These are phyloP conservation scores for Phytopythium montanum DNA, from an alignment of 352 stramenopile genomes.

Conservation along the genomic window DNA sequence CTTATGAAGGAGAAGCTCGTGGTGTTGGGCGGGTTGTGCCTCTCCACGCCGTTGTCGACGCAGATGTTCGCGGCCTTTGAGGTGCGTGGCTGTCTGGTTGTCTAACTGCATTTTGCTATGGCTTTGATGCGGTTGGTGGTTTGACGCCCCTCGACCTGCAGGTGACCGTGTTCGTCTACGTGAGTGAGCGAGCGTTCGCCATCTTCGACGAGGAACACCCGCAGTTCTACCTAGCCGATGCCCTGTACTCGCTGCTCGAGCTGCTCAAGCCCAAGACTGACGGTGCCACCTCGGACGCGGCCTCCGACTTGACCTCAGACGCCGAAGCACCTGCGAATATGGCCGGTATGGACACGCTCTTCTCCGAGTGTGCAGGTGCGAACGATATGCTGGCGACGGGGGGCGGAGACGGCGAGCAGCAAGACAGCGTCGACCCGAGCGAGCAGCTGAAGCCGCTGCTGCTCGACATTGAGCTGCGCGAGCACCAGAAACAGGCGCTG, in stretches of 20 bases:
- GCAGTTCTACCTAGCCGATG: constrained; percentile 62
- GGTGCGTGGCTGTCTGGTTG: constrained; percentile 12
- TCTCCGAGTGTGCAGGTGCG: constrained; percentile 54
- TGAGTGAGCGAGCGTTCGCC: constrained; percentile 53
- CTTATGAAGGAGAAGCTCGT: constrained; percentile 63
- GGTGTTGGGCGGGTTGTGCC: constrained; percentile 40
- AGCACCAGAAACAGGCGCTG: constrained; percentile 82
- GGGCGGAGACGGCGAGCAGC: constrained; percentile 3
- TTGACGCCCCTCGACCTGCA: background rate
- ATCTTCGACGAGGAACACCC: constrained; percentile 57
- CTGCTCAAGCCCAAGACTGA: constrained; percentile 23
- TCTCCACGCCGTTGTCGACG: constrained; percentile 31
- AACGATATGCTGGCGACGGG: constrained; percentile 13
- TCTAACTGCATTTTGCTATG: too few relatives aligned
- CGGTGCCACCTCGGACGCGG: background rate
- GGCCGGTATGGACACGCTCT: constrained; percentile 56
- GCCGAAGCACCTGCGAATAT: constrained; percentile 8
- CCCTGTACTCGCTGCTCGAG: constrained; percentile 58
- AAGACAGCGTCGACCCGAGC: constrained; percentile 20
- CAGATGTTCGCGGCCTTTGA: constrained; percentile 73
- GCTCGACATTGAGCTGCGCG: constrained; percentile 59
- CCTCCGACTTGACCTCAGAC: background rate
- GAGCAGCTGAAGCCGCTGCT: constrained; percentile 45
- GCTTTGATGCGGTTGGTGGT: background rate
- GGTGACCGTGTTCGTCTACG: constrained; percentile 54